Percentiles rank a stretch among this genome's conserved stretches.
Evolutionary conservation across 2,329 filamentous ascomycete genomes (phyloP).

Genomic region (Aspergillus sclerotialis): DNA sequence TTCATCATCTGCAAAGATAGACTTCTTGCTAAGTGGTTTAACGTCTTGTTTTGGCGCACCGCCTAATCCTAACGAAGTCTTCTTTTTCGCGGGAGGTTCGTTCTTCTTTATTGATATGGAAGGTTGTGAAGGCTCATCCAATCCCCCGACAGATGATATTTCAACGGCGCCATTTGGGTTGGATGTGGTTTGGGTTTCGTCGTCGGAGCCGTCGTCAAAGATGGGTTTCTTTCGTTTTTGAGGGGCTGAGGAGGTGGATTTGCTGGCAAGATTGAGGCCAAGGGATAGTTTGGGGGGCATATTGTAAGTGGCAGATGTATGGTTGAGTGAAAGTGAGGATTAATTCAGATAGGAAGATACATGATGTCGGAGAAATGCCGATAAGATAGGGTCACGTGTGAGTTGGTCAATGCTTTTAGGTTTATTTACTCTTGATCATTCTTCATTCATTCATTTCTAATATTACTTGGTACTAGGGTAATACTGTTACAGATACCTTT

Average conservation of each 20-base stretch:
- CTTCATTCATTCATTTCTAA: too few species aligned
- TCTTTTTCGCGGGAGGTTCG: constrained; percentile 24
- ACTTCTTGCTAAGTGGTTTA: constrained; percentile 28
- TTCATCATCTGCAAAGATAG: constrained; percentile 31
- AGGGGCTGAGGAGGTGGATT: constrained; percentile 25
- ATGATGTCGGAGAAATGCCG: too few species aligned
- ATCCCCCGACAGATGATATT: constrained; percentile 33
- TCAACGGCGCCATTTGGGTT: constrained; percentile 19
- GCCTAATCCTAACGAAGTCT: constrained; percentile 22
- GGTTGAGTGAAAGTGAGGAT: too few species aligned
- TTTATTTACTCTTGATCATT: too few species aligned
- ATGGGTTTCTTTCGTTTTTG: constrained; percentile 44
- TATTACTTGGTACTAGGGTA: too few species aligned
- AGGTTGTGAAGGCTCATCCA: constrained; percentile 21
- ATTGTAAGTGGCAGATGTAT: constrained; percentile 2
- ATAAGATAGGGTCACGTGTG: too few species aligned
- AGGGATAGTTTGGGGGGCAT: constrained; percentile 31
- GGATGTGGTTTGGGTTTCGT: constrained; percentile 19
- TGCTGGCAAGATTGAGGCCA: constrained; percentile 38
- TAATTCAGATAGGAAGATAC: too few species aligned
- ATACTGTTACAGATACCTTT: too few species aligned
- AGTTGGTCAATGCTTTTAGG: too few species aligned
- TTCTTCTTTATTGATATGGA: constrained; percentile 10
- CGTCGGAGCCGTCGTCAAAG: constrained; percentile 39
- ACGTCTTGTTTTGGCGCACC: constrained; percentile 16